Evolutionary conservation across 768 basidiomycete genomes (phyloP).

Genomic region (Xerocomellus dryophilus): DNA sequence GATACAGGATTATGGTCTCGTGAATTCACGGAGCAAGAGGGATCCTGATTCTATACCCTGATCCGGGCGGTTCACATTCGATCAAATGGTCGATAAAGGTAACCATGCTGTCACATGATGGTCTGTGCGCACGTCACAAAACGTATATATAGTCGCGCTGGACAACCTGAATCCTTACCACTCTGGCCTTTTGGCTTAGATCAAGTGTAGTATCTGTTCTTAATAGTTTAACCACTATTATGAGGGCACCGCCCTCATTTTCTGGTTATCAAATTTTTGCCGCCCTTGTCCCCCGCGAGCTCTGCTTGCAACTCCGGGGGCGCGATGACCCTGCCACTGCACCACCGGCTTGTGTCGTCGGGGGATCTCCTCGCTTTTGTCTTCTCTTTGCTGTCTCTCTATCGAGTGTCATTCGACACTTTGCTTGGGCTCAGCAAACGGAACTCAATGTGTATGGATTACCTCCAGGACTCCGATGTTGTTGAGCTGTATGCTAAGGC

Average conservation of each 20-base stretch:
- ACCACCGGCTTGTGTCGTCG: conserved; percentile 56
- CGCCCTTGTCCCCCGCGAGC: conserved; percentile 27
- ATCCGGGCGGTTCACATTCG: too few species aligned
- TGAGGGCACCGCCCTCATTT: conserved; percentile 51
- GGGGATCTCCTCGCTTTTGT: conserved; percentile 41
- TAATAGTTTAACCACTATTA: conserved; percentile 60
- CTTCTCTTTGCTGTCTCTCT: conserved; percentile 19
- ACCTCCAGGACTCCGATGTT: not conserved
- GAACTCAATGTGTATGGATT: not conserved
- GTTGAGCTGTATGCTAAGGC: too few species aligned
- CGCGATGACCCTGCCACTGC: conserved; percentile 42
- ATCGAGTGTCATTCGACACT: not conserved
- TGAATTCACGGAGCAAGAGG: not conserved
- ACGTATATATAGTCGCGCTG: conserved; percentile 9
- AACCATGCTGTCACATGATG: not conserved
- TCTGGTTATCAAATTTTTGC: conserved; percentile 50
- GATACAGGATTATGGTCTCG: conserved; percentile 10
- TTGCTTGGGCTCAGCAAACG: conserved; percentile 9
- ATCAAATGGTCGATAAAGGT: not conserved
- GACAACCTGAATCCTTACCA: conserved; percentile 7
- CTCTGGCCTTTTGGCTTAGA: conserved; percentile 65
- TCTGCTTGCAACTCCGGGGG: conserved; percentile 44
- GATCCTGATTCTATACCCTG: not conserved
- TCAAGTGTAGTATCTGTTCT: conserved; percentile 77
- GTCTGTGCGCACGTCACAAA: conserved; percentile 16